These are phyloP conservation scores for Cercospora janseana DNA, from an alignment of 2,329 filamentous ascomycete genomes.

Conservation along the genomic window DNA sequence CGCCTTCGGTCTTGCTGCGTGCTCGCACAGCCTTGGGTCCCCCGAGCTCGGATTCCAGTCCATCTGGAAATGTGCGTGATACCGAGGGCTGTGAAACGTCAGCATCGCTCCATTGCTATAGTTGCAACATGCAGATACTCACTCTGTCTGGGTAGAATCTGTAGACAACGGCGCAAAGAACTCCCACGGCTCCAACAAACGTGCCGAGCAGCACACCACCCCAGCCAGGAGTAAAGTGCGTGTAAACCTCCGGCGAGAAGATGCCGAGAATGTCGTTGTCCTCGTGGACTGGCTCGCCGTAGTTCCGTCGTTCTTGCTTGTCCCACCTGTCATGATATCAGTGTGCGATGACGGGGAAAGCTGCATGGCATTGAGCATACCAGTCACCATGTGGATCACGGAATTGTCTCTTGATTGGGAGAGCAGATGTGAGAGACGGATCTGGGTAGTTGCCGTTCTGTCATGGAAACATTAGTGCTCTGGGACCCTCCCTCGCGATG, in stretches of 20 bases:
- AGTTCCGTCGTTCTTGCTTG: conserved; percentile 94
- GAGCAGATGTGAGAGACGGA: conserved; percentile 53
- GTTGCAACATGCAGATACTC: not conserved
- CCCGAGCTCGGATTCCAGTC: conserved; percentile 50
- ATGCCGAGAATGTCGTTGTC: conserved; percentile 91
- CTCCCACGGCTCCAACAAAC: conserved; percentile 44
- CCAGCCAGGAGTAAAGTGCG: conserved; percentile 71
- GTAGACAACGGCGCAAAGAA: conserved; percentile 42
- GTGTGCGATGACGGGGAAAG: not conserved
- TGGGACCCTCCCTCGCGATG: not conserved
- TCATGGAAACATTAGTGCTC: conserved; percentile 11
- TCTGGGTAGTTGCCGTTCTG: conserved; percentile 85
- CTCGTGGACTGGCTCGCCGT: conserved; percentile 92
- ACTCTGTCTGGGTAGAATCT: conserved; percentile 47
- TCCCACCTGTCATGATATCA: conserved; percentile 62
- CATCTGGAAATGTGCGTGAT: conserved; percentile 48
- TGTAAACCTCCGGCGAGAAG: conserved; percentile 87
- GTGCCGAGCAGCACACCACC: conserved; percentile 59
- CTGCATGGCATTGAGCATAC: conserved; percentile 36
- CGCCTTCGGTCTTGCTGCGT: conserved; percentile 27
- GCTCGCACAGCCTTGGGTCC: conserved; percentile 43
- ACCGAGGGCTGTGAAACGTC: conserved; percentile 36
- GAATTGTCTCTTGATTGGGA: conserved; percentile 77
- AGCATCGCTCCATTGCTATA: not conserved
- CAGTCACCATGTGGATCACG: conserved; percentile 90